phyloP scores from a whole-genome alignment of 441 rosid genomes.

The Corymbia citriodora region DNA sequence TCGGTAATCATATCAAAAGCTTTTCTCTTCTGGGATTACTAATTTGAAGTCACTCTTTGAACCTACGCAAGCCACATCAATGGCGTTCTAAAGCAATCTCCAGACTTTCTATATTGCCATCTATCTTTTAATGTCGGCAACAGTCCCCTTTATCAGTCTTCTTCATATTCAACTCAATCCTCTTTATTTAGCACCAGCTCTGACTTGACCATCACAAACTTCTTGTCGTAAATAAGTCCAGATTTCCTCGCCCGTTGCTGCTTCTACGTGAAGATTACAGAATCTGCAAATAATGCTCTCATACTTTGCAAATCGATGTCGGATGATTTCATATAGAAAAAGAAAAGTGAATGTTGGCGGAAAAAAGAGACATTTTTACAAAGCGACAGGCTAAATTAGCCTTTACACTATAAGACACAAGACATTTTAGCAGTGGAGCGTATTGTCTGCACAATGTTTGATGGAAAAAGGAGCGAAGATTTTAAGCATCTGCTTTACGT shows the following conservation, averaged over 20 bases:
- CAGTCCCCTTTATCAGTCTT: neutral
- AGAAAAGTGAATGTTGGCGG: neutral
- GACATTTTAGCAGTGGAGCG: neutral
- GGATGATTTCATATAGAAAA: neutral
- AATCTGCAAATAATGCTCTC: neutral
- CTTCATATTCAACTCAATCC: neutral
- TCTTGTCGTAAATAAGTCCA: neutral
- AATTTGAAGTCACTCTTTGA: neutral
- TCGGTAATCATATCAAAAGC: neutral
- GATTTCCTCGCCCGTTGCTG: neutral
- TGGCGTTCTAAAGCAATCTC: neutral
- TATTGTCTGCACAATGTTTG: neutral
- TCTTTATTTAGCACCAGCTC: neutral
- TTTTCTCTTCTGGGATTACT: neutral
- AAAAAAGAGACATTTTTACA: neutral
- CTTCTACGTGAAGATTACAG: neutral
- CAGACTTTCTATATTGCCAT: neutral
- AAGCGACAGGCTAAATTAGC: neutral
- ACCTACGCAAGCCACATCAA: neutral
- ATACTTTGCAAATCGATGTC: neutral
- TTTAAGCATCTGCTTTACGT: neutral
- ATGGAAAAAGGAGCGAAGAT: neutral
- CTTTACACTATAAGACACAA: neutral
- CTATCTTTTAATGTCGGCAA: neutral
- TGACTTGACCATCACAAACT: neutral